phyloP scores from a whole-genome alignment of 345 rosid genomes.

The Orychophragmus violaceus region DNA sequence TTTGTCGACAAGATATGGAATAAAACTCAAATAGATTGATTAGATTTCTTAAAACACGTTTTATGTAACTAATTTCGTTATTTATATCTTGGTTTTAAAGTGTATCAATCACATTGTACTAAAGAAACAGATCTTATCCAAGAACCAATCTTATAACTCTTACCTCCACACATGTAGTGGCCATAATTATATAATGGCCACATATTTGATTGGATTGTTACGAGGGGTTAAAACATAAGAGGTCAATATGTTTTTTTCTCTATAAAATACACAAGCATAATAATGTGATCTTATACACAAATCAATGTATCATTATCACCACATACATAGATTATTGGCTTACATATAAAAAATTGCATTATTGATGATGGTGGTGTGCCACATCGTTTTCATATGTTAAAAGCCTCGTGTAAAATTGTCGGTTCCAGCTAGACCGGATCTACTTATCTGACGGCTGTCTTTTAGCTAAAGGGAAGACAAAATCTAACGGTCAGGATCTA shows the following conservation, averaged over 20 bases:
- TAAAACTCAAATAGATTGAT: no score
- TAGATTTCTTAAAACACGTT: background rate
- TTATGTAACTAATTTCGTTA: background rate
- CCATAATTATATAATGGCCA: constrained; percentile 2
- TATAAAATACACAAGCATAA: background rate
- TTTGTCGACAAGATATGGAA: no score
- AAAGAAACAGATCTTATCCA: background rate
- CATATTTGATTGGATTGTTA: constrained; percentile 21
- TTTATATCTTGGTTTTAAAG: constrained; percentile 1
- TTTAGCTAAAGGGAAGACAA: background rate
- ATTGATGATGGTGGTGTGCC: background rate
- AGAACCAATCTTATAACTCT: constrained; percentile 13
- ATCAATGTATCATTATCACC: background rate
- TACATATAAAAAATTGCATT: background rate
- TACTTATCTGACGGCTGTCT: constrained; percentile 15
- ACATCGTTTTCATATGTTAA: constrained; percentile 13
- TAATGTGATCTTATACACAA: background rate
- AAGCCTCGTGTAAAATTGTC: background rate
- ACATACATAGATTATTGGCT: constrained; percentile 1
- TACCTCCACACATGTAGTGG: constrained; percentile 7
- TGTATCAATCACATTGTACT: background rate
- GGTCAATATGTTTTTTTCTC: background rate
- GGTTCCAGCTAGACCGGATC: constrained; percentile 9
- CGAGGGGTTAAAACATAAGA: background rate
- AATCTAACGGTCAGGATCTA: constrained; percentile 11